Conservation (phyloP, 164 flowering plant genomes). For the Stephania japonica region DNA sequence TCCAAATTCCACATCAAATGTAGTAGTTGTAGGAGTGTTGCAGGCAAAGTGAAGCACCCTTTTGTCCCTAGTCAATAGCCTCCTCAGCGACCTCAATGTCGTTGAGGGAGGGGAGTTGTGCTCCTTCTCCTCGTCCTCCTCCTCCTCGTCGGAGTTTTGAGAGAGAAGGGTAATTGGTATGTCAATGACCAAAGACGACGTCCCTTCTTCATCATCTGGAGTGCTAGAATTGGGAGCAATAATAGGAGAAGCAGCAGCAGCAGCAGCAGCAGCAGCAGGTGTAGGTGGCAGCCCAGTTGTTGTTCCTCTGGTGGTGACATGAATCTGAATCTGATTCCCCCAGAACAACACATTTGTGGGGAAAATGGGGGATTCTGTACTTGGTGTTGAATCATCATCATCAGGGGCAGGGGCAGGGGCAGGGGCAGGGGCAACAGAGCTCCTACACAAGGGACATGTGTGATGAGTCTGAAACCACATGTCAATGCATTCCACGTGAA, state of each 20-base stretch:
- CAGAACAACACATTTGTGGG: slow-evolving; percentile 73
- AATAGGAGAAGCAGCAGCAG: slow-evolving; percentile 17
- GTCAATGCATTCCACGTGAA: slow-evolving; percentile 77
- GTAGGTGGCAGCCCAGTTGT: no score
- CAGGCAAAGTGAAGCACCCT: slow-evolving; percentile 26
- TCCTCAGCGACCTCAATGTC: slow-evolving; percentile 50
- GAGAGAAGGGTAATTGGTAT: slow-evolving; percentile 31
- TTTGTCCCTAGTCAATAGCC: slow-evolving; percentile 59
- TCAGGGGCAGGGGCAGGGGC: no score
- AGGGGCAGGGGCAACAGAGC: slow-evolving; percentile 22
- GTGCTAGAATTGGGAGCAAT: background rate
- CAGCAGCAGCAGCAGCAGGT: slow-evolving; percentile 11
- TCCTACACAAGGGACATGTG: slow-evolving; percentile 75
- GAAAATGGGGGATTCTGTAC: slow-evolving; percentile 29
- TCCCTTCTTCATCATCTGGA: slow-evolving; percentile 23
- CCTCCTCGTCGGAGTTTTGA: slow-evolving; percentile 26
- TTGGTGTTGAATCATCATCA: no score
- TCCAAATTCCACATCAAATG: slow-evolving; percentile 17
- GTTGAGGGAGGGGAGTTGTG: slow-evolving; percentile 35
- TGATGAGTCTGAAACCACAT: slow-evolving; percentile 89
- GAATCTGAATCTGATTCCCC: slow-evolving; percentile 52
- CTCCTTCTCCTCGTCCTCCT: slow-evolving; percentile 40
- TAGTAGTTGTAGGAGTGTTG: slow-evolving; percentile 18
- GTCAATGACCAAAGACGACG: slow-evolving; percentile 46
- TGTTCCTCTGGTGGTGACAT: slow-evolving; percentile 31